phyloP scores from a whole-genome alignment of 2,329 filamentous ascomycete species.

The Zymoseptoria brevis region DNA sequence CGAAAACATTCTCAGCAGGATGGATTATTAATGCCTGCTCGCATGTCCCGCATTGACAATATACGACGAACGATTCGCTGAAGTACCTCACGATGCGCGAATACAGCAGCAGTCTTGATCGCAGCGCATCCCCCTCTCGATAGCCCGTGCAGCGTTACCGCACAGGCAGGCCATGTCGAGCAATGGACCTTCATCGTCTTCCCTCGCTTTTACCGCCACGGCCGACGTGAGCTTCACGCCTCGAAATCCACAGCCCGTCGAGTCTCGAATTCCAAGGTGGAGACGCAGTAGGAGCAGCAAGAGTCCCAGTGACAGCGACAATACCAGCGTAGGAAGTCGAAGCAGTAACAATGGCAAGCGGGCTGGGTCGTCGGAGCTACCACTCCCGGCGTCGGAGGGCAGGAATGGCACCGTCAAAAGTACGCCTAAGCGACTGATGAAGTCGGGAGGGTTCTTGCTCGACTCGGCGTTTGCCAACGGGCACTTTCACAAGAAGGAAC shows the following conservation, averaged over 20 bases:
- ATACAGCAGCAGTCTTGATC: not conserved
- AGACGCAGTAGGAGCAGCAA: slow-evolving; percentile 11
- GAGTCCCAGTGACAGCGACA: not conserved
- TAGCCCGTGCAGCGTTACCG: not conserved
- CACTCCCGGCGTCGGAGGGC: not conserved
- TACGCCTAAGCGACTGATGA: slow-evolving; percentile 17
- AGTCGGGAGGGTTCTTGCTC: slow-evolving; percentile 35
- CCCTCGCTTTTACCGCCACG: slow-evolving; percentile 9
- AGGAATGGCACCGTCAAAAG: slow-evolving; percentile 7
- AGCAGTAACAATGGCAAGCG: slow-evolving; percentile 6
- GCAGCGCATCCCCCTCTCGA: not conserved
- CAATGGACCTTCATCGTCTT: not conserved
- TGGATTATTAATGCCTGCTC: not conserved
- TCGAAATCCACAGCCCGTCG: slow-evolving; percentile 19
- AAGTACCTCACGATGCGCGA: not conserved
- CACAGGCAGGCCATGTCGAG: not conserved
- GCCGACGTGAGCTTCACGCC: slow-evolving; percentile 24
- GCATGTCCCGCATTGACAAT: not conserved
- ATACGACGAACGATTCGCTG: not conserved
- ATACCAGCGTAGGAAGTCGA: slow-evolving; percentile 1
- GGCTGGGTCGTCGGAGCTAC: slow-evolving; percentile 1
- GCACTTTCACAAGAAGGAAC: slow-evolving; percentile 2
- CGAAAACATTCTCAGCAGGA: not conserved
- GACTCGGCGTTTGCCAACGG: slow-evolving; percentile 22
- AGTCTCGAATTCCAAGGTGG: slow-evolving; percentile 18